These are phyloP conservation scores for Aspergillus sp. DNA, from an alignment of 2,329 filamentous ascomycete genomes.

Conservation along the genomic window DNA sequence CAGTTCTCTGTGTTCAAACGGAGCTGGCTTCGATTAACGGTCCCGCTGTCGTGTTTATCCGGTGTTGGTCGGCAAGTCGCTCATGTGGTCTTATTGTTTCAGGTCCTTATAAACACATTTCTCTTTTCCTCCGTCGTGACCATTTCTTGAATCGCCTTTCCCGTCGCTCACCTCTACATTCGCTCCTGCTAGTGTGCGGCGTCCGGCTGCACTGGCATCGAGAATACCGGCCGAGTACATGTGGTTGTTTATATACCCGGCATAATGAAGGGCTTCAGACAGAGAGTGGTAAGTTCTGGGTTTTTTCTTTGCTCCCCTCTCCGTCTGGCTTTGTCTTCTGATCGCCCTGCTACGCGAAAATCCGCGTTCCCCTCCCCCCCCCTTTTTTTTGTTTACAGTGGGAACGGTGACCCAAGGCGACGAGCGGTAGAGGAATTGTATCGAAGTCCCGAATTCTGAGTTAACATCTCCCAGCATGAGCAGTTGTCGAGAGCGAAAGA, in stretches of 20 bases:
- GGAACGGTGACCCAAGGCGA: neutral
- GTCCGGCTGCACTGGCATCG: constrained; percentile 29
- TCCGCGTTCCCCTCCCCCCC: constrained; percentile 13
- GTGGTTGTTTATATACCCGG: constrained; percentile 29
- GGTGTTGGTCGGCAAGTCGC: constrained; percentile 16
- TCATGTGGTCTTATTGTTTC: constrained; percentile 20
- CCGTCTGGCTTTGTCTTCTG: constrained; percentile 3
- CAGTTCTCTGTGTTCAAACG: too few relatives aligned
- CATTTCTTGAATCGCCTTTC: constrained; percentile 14
- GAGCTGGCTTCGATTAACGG: neutral
- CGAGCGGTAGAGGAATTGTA: neutral
- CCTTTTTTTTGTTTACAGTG: constrained; percentile 16
- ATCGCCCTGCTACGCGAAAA: constrained; percentile 10
- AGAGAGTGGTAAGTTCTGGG: constrained; percentile 75
- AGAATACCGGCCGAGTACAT: constrained; percentile 28
- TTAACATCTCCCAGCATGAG: constrained; percentile 48
- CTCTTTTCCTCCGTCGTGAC: constrained; percentile 11
- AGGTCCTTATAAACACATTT: constrained; percentile 26
- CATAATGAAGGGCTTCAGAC: constrained; percentile 95
- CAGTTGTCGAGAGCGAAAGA: constrained; percentile 91
- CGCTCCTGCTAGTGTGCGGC: constrained; percentile 30
- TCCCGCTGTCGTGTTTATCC: constrained; percentile 1
- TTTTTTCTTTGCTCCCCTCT: constrained; percentile 3
- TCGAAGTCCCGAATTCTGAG: neutral
- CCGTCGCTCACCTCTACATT: constrained; percentile 14